phyloP scores from a whole-genome alignment of 805 yeast species.

The Tetrapisispora namnaoensis region DNA sequence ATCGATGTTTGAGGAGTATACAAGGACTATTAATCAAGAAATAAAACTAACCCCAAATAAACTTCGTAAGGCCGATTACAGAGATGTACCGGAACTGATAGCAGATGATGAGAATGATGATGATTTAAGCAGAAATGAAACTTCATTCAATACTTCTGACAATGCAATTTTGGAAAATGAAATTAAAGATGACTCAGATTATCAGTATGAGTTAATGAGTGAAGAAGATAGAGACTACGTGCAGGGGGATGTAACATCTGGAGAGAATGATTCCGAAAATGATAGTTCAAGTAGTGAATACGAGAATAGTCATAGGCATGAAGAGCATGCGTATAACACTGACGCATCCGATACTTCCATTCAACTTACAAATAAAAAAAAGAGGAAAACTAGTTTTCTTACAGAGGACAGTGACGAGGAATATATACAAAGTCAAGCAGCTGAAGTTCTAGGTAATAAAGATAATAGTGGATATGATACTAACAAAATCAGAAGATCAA shows the following conservation, averaged over 20 bases:
- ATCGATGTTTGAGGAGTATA: conserved; percentile 3
- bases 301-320: conserved; percentile 7
- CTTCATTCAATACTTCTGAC: conserved; percentile 27
- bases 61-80: conserved; percentile 29
- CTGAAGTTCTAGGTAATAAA: neutral
- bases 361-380: neutral
- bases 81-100: conserved; percentile 59
- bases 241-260: conserved; percentile 16
- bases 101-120: conserved; percentile 58
- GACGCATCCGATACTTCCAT: neutral
- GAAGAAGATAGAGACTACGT: conserved; percentile 30
- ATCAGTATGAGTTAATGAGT: conserved; percentile 12
- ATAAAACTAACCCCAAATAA: conserved; percentile 15
- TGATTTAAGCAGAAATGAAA: conserved; percentile 15
- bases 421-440: neutral
- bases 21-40: conserved; percentile 6
- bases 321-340: neutral
- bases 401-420: conserved; percentile 7
- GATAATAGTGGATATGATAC: conserved; percentile 8
- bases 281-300: conserved; percentile 6
- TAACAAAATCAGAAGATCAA: conserved; percentile 48
- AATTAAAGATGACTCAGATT: conserved; percentile 17
- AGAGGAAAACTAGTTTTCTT: conserved; percentile 4
- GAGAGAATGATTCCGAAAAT: conserved; percentile 1
- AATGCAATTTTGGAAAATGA: conserved; percentile 20